A percentile compares a stretch with the other conserved stretches of the same genome.
Evolutionary conservation across 495 filamentous ascomycete species (phyloP).

Genomic region (Xylaria sp.): DNA sequence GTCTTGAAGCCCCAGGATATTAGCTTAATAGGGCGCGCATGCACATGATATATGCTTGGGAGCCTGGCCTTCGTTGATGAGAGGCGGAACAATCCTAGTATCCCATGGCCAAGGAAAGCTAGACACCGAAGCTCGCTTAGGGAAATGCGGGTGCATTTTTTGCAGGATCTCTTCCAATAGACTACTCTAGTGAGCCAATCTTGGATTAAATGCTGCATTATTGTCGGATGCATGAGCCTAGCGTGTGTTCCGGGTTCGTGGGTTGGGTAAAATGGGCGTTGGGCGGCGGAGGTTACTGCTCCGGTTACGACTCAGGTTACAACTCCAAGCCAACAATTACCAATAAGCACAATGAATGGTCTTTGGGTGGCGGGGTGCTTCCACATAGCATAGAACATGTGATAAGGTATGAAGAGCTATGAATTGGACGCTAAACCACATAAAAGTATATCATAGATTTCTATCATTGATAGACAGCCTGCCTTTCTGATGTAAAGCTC

Average conservation of each 20-base stretch:
- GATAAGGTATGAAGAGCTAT: neutral
- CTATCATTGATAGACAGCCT: constrained; percentile 1
- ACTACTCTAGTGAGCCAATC: neutral
- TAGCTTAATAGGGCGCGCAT: neutral
- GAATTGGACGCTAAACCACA: neutral
- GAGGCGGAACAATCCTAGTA: neutral
- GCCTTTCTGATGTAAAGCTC: neutral
- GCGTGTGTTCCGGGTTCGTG: constrained; percentile 26
- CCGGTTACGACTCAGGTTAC: constrained; percentile 28
- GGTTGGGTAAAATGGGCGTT: constrained; percentile 27
- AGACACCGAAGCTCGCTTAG: constrained; percentile 6
- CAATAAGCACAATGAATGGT: neutral
- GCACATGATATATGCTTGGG: constrained; percentile 17
- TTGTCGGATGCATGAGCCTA: constrained; percentile 35
- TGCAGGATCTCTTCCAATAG: neutral
- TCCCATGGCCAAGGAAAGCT: neutral
- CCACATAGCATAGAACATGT: neutral
- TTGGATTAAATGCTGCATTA: constrained; percentile 17
- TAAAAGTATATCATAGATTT: neutral
- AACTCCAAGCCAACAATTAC: neutral
- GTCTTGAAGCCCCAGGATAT: neutral
- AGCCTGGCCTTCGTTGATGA: neutral
- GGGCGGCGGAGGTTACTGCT: constrained; percentile 35
- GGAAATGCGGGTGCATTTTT: neutral
- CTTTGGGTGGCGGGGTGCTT: too few species aligned